Conservation (phyloP, 768 basidiomycete genomes). For the Dentipellis sp. region DNA sequence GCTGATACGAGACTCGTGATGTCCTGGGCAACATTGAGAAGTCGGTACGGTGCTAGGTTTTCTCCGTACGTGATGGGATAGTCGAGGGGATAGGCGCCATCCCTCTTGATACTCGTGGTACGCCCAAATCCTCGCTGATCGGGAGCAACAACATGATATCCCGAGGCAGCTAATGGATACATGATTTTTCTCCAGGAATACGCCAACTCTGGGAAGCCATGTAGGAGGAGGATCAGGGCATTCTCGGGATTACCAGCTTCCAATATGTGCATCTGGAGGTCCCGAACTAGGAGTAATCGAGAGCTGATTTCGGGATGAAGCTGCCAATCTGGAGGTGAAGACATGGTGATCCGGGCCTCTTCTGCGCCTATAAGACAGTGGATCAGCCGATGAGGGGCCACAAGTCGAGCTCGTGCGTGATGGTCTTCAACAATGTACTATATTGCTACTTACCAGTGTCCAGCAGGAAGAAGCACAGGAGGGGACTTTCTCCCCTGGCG, state of each 20-base stretch:
- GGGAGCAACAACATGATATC: constrained; percentile 55
- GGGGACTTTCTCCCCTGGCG: too few species aligned
- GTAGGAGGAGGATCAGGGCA: constrained; percentile 47
- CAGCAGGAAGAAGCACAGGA: too few species aligned
- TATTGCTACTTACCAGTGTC: too few species aligned
- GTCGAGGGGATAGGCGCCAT: constrained; percentile 14
- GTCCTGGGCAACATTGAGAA: constrained; percentile 43
- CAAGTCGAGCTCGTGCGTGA: too few species aligned
- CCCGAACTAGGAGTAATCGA: constrained; percentile 32
- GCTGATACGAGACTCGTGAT: constrained; percentile 40
- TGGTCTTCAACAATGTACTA: too few species aligned
- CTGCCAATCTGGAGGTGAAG: background rate
- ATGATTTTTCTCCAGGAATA: constrained; percentile 59
- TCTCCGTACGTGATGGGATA: constrained; percentile 32
- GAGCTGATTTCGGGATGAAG: constrained; percentile 27
- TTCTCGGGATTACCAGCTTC: constrained; percentile 27
- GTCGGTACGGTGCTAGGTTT: constrained; percentile 39
- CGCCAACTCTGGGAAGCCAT: constrained; percentile 60
- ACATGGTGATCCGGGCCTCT: too few species aligned
- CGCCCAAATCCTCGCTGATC: constrained; percentile 51
- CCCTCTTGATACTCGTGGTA: constrained; percentile 18
- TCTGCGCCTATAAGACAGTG: too few species aligned
- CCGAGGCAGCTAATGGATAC: constrained; percentile 35
- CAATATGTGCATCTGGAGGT: constrained; percentile 43
- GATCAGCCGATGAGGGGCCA: too few species aligned